Percentiles rank a stretch among this genome's conserved stretches.
Evolutionary conservation across 202 grass and related monocot species (phyloP).

Genomic region (Miscanthus sacchariflorus): DNA sequence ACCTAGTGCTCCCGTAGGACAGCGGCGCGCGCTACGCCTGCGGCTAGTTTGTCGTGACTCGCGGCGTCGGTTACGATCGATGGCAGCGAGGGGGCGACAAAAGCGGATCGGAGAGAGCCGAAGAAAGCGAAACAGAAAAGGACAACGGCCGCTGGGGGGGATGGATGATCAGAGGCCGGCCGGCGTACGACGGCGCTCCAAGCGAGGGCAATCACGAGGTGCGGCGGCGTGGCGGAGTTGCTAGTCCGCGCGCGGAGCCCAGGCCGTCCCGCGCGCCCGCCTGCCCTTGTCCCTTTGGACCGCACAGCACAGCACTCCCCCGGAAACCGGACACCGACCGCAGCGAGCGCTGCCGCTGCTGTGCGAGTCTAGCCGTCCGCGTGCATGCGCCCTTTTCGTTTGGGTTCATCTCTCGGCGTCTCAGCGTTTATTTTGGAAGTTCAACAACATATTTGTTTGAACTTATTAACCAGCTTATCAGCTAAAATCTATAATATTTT

Average conservation of each 20-base stretch:
- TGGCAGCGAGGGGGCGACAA: background rate
- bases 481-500: no score
- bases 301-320: no score
- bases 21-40: no score
- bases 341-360: background rate
- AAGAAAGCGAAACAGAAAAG: background rate
- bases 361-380: background rate
- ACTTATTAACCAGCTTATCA: no score
- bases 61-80: background rate
- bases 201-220: conserved; percentile 45
- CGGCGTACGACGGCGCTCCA: conserved; percentile 41
- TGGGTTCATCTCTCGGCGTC: no score
- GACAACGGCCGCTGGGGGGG: background rate
- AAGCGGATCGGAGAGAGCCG: background rate
- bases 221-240: conserved; percentile 33
- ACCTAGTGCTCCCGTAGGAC: background rate
- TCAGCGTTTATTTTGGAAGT: no score
- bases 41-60: background rate
- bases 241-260: background rate
- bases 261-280: no score
- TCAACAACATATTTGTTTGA: no score
- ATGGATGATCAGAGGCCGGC: background rate
- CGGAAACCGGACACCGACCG: no score
- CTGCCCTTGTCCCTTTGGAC: no score
- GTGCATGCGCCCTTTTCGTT: no score